Evolutionary conservation across 768 basidiomycete genomes (phyloP), one percentile per base, ranked within the genome.

Genomic region (Hirschioporus abietinus): DNA sequence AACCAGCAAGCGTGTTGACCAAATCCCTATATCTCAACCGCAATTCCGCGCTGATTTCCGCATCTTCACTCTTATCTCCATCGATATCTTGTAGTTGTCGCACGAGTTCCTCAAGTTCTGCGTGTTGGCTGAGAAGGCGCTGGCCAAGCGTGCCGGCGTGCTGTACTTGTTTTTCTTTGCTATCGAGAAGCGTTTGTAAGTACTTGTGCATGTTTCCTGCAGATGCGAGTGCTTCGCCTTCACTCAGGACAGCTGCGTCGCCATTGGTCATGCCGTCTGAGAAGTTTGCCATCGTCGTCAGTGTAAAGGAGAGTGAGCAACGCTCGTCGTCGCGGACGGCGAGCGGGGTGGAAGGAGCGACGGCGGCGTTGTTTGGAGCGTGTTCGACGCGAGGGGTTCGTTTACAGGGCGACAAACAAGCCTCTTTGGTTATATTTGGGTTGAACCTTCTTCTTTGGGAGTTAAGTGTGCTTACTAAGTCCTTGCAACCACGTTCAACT

Each of bases 91-190:
- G 90, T 64, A 96, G 82, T 73, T 91, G 90, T 59, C 86, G 82
- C 67, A 98, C 93, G 64, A 93, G 86, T 74, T 90, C 89, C 77
- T 97, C 93, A 68, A 98, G 86, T 74, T 96, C 93, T 79, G 93
- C 89, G 78, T 94, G 94, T 81, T 99, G 96, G 23, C 88, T 86
- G 68, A 98, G 88, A 72, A 99, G 88, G 76, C 93, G 91, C 78
- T 97, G 95, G 64, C 96, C 96, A 74, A 99, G 88, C 65, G 89
- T 90, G 42, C 93, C 95, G 5, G 94, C 93, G 70, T 93, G 91
- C 69, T 93, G 89, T 35, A 98, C 89, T 76, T 98, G 95, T 74
- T 88, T 88, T 77, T 95, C 92, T 82, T 98, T 98, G 75, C 81
- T 84, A 78, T 94, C 93, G 71, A 99, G 86, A 67, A 97, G 87